Percentiles rank a stretch among this genome's conserved stretches.
Conservation (phyloP, 257 asterid species). For the Lithospermum erythrorhizon region DNA sequence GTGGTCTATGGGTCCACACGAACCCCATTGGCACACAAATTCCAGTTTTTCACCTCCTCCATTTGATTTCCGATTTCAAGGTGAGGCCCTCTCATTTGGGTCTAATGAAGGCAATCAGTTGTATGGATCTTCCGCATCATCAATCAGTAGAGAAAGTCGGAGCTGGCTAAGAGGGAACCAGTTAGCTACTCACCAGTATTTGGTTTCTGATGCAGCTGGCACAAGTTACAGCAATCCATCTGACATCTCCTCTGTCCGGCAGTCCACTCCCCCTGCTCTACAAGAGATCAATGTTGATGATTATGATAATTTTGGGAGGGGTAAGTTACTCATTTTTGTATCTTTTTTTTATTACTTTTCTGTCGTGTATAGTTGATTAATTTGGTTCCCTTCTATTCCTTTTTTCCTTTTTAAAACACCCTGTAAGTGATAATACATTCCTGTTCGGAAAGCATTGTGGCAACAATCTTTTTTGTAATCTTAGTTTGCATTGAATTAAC, state of each 20-base stretch:
- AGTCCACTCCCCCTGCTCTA: conserved; percentile 74
- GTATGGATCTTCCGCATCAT: conserved; percentile 73
- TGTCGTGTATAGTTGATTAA: neutral
- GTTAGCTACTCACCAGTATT: conserved; percentile 44
- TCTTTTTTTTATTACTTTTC: neutral
- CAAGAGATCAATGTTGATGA: conserved; percentile 80
- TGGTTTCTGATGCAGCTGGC: conserved; percentile 58
- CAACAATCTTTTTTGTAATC: too few relatives aligned
- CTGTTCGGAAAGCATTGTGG: neutral
- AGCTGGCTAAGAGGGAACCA: conserved; percentile 77
- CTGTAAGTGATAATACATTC: neutral
- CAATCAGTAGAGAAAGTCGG: conserved; percentile 90
- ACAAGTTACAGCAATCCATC: conserved; percentile 76
- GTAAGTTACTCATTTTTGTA: conserved; percentile 22
- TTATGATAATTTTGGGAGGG: conserved; percentile 56
- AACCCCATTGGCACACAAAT: conserved; percentile 92
- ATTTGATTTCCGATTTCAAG: conserved; percentile 66
- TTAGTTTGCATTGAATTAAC: neutral
- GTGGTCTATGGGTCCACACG: conserved; percentile 91
- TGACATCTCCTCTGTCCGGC: conserved; percentile 67
- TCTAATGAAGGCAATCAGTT: conserved; percentile 71
- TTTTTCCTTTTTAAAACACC: neutral
- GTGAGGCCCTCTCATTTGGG: conserved; percentile 65
- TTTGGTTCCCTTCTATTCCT: neutral
- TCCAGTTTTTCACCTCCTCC: conserved; percentile 95